phyloP scores from a whole-genome alignment of 495 filamentous ascomycete species.

The Barbatosphaeria neglecta region DNA sequence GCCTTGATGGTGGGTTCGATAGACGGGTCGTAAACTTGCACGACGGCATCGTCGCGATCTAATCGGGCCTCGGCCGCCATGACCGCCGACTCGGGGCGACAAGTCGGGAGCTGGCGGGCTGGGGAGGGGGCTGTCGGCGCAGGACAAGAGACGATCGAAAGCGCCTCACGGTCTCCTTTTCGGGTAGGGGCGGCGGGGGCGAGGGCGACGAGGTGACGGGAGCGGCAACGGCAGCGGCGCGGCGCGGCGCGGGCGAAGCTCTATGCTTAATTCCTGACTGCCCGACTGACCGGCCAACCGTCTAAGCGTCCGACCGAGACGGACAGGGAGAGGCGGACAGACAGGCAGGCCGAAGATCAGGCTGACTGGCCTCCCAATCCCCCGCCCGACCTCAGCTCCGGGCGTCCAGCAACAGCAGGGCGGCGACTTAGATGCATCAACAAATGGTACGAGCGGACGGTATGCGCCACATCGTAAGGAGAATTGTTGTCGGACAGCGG shows the following conservation, averaged over 20 bases:
- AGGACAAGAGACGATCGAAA: background rate
- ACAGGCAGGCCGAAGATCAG: background rate
- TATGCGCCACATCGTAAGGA: conserved; percentile 21
- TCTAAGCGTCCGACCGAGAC: too few relatives aligned
- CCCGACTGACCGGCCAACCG: too few relatives aligned
- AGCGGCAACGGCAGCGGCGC: conserved; percentile 9
- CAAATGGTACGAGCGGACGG: conserved; percentile 8
- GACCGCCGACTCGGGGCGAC: background rate
- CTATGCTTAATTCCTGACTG: too few relatives aligned
- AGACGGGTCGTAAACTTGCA: conserved; percentile 18
- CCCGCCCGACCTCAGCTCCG: conserved; percentile 10
- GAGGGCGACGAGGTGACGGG: conserved; percentile 7
- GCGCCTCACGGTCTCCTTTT: conserved; percentile 1
- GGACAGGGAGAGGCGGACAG: conserved; percentile 9
- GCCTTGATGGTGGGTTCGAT: conserved; percentile 34
- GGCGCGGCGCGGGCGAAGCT: too few relatives aligned
- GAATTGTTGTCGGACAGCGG: conserved; percentile 5
- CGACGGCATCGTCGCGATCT: conserved; percentile 1
- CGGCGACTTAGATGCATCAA: conserved; percentile 18
- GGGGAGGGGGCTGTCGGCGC: background rate
- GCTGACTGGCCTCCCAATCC: conserved; percentile 8
- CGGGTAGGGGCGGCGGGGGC: conserved; percentile 6
- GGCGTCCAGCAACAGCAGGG: conserved; percentile 1
- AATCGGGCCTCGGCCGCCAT: background rate
- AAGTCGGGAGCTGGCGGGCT: background rate